Conservation (phyloP, 306 rosid genomes). For the Casuarina cunninghamiana region DNA sequence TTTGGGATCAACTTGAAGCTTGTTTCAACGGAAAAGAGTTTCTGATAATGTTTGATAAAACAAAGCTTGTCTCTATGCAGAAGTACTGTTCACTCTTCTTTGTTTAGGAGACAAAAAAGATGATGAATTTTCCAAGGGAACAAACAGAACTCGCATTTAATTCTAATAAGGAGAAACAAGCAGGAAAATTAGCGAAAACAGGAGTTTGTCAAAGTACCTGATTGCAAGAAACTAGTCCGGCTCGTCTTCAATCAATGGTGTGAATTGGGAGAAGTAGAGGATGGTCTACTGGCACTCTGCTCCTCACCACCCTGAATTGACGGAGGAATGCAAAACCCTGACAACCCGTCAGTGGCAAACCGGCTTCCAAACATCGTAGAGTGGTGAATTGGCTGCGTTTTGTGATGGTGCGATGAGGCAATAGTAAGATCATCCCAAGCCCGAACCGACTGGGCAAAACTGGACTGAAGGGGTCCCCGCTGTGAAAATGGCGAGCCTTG, state of each 20-base stretch:
- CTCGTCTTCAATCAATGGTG: constrained; percentile 43
- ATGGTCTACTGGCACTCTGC: constrained; percentile 44
- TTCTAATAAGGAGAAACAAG: constrained; percentile 2
- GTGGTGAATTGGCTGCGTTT: constrained; percentile 40
- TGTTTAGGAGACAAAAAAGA: background rate
- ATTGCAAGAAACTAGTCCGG: constrained; percentile 15
- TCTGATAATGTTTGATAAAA: background rate
- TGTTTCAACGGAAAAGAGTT: background rate
- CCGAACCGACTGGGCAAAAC: constrained; percentile 43
- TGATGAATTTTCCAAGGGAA: background rate
- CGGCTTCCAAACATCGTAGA: constrained; percentile 57
- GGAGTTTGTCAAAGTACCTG: constrained; percentile 32
- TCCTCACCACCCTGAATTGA: constrained; percentile 56
- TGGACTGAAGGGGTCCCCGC: constrained; percentile 77
- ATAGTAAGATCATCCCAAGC: constrained; percentile 58
- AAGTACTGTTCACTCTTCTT: background rate
- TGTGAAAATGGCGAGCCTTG: constrained; percentile 44
- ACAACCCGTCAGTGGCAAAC: constrained; percentile 40
- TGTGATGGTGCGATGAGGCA: constrained; percentile 43
- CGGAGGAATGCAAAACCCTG: constrained; percentile 52
- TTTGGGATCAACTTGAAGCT: background rate
- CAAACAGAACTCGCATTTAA: background rate
- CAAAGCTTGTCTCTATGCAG: background rate
- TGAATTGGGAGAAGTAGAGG: constrained; percentile 63
- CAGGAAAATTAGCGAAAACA: background rate